phyloP scores from a whole-genome alignment of 306 rosid species.

The Trichosanthes cucumerina region DNA sequence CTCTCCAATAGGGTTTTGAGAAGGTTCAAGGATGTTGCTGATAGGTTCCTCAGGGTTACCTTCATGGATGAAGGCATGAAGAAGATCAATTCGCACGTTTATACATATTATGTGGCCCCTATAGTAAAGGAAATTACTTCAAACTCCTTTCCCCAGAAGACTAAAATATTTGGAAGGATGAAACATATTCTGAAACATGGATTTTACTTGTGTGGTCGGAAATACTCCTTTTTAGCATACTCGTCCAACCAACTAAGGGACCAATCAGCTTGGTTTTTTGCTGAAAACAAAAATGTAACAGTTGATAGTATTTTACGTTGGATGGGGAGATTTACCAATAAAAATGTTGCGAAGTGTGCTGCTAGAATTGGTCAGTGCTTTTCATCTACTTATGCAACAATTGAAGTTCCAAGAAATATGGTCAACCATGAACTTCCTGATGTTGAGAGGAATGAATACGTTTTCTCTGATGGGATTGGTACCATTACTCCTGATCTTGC shows the following conservation, averaged over 20 bases:
- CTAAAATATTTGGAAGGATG: constrained; percentile 46
- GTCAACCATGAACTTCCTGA: constrained; percentile 39
- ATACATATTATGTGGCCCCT: constrained; percentile 54
- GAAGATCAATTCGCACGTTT: constrained; percentile 43
- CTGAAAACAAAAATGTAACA: constrained; percentile 23
- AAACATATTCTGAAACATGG: constrained; percentile 41
- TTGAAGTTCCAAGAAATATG: constrained; percentile 43
- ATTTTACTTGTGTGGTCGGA: constrained; percentile 54
- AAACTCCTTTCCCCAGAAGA: constrained; percentile 44
- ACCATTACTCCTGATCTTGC: constrained; percentile 77
- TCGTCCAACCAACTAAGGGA: constrained; percentile 82
- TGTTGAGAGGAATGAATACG: constrained; percentile 39
- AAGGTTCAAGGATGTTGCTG: constrained; percentile 46
- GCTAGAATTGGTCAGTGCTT: constrained; percentile 90
- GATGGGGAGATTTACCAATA: constrained; percentile 63
- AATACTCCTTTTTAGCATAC: constrained; percentile 68
- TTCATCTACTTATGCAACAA: constrained; percentile 82
- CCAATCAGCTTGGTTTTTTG: constrained; percentile 90
- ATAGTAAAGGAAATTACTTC: constrained; percentile 60
- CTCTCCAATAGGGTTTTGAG: constrained; percentile 77
- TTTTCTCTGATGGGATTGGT: constrained; percentile 84
- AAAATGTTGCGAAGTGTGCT: constrained; percentile 68
- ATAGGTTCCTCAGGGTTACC: constrained; percentile 71
- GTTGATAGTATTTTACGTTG: constrained; percentile 27
- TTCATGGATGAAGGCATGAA: constrained; percentile 95